Percentiles rank a stretch among this genome's conserved stretches.
Conservation (phyloP, 1,284 basidiomycete species). For the Cryptococcus hybrid region DNA sequence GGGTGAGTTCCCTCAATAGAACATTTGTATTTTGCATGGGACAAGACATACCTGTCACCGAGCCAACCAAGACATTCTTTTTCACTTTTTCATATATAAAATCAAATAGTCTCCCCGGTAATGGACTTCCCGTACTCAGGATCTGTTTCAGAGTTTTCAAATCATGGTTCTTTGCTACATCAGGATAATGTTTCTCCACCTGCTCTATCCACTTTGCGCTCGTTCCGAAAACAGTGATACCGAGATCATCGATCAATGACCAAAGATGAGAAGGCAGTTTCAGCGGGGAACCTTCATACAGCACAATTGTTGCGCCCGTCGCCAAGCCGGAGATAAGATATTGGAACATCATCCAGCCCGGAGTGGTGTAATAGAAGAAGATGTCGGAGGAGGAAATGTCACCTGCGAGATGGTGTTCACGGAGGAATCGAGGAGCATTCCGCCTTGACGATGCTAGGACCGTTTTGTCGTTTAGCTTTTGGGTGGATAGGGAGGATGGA, state of each 20-base stretch:
- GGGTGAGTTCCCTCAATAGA: no score
- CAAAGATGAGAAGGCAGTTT: slow-evolving; percentile 69
- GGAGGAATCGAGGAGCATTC: slow-evolving; percentile 81
- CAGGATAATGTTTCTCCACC: slow-evolving; percentile 58
- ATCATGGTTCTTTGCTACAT: slow-evolving; percentile 61
- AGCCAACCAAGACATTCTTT: slow-evolving; percentile 66
- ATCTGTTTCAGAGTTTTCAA: slow-evolving; percentile 67
- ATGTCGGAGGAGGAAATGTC: slow-evolving; percentile 69
- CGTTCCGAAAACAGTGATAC: slow-evolving; percentile 78
- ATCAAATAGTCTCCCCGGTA: slow-evolving; percentile 71
- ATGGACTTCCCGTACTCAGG: slow-evolving; percentile 79
- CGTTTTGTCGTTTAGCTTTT: not conserved
- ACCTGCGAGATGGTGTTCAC: slow-evolving; percentile 75
- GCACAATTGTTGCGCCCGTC: slow-evolving; percentile 68
- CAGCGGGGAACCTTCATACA: slow-evolving; percentile 83
- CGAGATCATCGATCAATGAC: slow-evolving; percentile 67
- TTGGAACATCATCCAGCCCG: slow-evolving; percentile 90
- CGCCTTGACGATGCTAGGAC: slow-evolving; percentile 67
- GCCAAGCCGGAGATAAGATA: slow-evolving; percentile 70
- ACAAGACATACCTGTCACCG: slow-evolving; percentile 65
- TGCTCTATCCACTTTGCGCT: slow-evolving; percentile 76
- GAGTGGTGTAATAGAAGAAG: slow-evolving; percentile 85
- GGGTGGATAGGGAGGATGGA: slow-evolving; percentile 47
- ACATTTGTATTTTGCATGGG: no score
- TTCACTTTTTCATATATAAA: slow-evolving; percentile 72